Base-by-base conservation (phyloP, 768 basidiomycete genomes). In the Lentinus tigrinus region DNA sequence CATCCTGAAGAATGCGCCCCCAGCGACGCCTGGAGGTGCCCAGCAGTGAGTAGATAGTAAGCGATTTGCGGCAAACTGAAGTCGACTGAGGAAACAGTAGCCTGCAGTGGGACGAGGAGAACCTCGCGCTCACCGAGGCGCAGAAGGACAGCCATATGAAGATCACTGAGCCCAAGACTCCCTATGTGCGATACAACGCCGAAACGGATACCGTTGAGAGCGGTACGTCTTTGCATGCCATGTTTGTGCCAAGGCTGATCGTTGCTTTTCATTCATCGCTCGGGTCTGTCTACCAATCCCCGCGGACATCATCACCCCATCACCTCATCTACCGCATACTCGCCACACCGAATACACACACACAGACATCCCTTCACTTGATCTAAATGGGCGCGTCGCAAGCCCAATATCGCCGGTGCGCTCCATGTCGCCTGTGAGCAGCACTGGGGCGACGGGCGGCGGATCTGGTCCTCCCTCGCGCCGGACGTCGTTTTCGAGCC, bases 101-200 rank as follows among this genome's bases (percentile, higher is more conserved):
- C 65, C 69, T 97, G 67, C 91, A 92, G 69, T 98, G 95, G 95
- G 95, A 98, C 69, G 95, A 98, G 68, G 91, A 85, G 70, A 98
- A 97, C 69, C 80, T 98, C 36, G 91, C 92, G 24, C 73, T 91
- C 67, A 97, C 95, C 1, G 95, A 98, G 74, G 87, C 93, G 63
- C 85, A 90, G 79, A 96, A 96, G 73, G 94, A 96, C 68, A 95
- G 92, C 62, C 77, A 94, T 69, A 98, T 97, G 95, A 98, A 97
- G 84, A 98, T 98, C 68, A 94, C 92, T 2, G 95, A 98, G 68
- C 95, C 95, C 52, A 98, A 98, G 82, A 98, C 95, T 10, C 95
- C 95, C 2, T 98, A 91, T 73, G 95, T 98, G 53, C 80, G 93
- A 64, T 95, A 94, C 73, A 90, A 94, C 66, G 82, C 91, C 3